Evolutionary conservation across 2,329 filamentous ascomycete genomes (phyloP), one percentile per base, ranked within the genome.

Genomic region (Neoscytalidium dimidiatum): DNA sequence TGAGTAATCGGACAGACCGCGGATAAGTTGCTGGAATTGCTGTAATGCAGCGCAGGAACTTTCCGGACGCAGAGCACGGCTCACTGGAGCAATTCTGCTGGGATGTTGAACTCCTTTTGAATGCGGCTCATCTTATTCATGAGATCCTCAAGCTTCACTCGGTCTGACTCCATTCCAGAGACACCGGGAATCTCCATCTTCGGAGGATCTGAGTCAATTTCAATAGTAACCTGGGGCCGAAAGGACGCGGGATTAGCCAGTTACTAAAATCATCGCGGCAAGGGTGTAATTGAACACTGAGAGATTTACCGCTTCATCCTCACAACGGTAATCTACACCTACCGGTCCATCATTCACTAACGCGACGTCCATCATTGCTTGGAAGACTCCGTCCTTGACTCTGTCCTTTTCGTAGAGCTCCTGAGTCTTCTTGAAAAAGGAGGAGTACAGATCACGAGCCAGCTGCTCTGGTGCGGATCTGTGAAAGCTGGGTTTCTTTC

Each of bases 341-440:
- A 89, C 87, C 80, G 87, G 87, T 73, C 87, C 87, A 72, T 98
- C 94, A 70, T 98, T 98, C 57, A 97, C 88, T 31, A 97, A 80
- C 56, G 91, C 90, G 66, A 99, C 94, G 74, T 98, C 90, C 95
- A 99, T 99, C 94, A 96, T 97, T 57, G 95, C 95, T 74, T 97
- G 94, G 77, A 99, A 99, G 31, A 94, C 88, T n/a, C 96, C 95
- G 75, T 99, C 90, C 75, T 97, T 93, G 66, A 99, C 94, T 68
- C 85, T 89, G 8, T 92, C 91, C 6, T 85, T 78, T 4, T 82
- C 77, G 76, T 98, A 96, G 2, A 88, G 84, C 62, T 88, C 83
- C 71, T 88, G 85, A 46, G 98, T 88, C 71, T 90, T 91, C 58
- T 86, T 81, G 70, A 94, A 87, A 80, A 99, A 98, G 74, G 90